Base-by-base conservation (phyloP, 345 rosid genomes). In the Ailanthus altissimus region DNA sequence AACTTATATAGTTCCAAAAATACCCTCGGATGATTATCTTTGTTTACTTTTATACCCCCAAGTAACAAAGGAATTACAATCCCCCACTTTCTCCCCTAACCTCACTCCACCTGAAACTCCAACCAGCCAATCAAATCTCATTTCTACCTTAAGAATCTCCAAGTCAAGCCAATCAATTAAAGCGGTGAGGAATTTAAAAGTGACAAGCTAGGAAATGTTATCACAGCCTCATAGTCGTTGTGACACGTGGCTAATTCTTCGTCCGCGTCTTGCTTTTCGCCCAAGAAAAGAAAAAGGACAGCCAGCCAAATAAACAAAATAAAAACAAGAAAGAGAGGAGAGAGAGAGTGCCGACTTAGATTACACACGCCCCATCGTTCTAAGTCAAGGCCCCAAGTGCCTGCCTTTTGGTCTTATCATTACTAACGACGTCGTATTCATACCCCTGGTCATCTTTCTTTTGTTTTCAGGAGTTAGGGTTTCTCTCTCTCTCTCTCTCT, bases 341-440 rank as follows among this genome's bases (percentile, higher is more conserved):
- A 26, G 73, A 70, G 5, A 28, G 28, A 54, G 56, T 36, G 82
- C 82, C 82, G 82, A 80, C 82, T 80, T 47, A 43, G 56, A 40
- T 45, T 20, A 16, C 2, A 45, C 50, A 26, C 25, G 38, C 38
- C 38, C 38, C 38, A 32, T 32, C 56, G 47, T 57, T 14, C 58
- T 32, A 59, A 73, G 50, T 58, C 74, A 64, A 65, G 59, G 56
- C 5, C 21, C 59, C 43, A 62, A 8, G 9, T 2, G 42, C 13
- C 58, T 46, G 5, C 5, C 45, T 28, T 14, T 73, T 32, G 28
- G 7, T 46, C 1, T 18, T 28, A 12, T 47, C 5, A 59, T 38
- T 23, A 6, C 45, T 47, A 79, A 65, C 81, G 81, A 67, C 83
- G 72, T 79, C 82, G 32, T 70, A 51, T 54, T 0, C 53, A 6